A percentile compares a stretch with the other conserved stretches of the same genome.
Conservation (phyloP, 164 flowering plant genomes). For the Dillenia turbinata region DNA sequence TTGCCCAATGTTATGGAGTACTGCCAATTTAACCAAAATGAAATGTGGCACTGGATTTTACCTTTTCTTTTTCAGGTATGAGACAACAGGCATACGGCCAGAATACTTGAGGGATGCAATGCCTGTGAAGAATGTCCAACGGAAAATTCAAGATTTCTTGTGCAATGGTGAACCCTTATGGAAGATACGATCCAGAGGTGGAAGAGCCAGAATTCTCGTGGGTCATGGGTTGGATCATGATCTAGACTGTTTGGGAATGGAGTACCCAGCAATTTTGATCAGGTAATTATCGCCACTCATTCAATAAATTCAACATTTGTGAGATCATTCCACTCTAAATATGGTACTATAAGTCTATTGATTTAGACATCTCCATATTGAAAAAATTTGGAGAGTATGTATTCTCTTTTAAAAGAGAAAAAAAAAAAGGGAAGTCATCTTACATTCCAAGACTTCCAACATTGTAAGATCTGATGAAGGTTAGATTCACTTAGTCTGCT, state of each 20-base stretch:
- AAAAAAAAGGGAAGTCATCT: neutral
- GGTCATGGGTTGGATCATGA: slow-evolving; percentile 91
- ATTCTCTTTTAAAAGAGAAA: neutral
- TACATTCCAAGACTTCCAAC: neutral
- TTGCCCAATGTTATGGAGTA: neutral
- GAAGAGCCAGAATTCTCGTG: slow-evolving; percentile 80
- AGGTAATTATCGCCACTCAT: slow-evolving; percentile 34
- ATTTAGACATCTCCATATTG: too few relatives aligned
- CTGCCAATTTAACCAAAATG: neutral
- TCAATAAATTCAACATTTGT: neutral
- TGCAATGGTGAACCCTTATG: slow-evolving; percentile 86
- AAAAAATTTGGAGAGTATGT: too few relatives aligned
- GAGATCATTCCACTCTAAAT: too few relatives aligned
- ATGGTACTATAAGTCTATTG: too few relatives aligned
- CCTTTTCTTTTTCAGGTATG: slow-evolving; percentile 40
- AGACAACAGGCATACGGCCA: slow-evolving; percentile 74
- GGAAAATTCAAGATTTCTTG: slow-evolving; percentile 71
- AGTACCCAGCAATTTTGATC: slow-evolving; percentile 61
- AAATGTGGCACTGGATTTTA: neutral
- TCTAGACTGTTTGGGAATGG: slow-evolving; percentile 65
- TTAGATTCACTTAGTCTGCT: too few relatives aligned
- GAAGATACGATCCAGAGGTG: slow-evolving; percentile 66
- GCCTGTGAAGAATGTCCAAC: slow-evolving; percentile 62
- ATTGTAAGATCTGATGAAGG: too few relatives aligned
- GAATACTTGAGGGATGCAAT: slow-evolving; percentile 72